Conservation (phyloP, 2,329 filamentous ascomycete species). For the Sporothrix protearum region DNA sequence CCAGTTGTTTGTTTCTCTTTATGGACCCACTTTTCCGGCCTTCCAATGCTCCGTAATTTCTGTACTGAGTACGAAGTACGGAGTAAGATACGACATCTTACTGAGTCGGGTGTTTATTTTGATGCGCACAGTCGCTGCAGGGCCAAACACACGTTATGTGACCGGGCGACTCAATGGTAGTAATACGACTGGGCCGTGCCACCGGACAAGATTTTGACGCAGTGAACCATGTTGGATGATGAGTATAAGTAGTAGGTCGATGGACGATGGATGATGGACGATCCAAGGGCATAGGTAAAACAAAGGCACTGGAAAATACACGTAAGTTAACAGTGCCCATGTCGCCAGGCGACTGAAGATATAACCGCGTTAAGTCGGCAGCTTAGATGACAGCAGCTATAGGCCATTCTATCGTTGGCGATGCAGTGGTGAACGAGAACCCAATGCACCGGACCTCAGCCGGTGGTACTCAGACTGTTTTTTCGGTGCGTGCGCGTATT, state of each 20-base stretch:
- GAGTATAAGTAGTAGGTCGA: neutral
- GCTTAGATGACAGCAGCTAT: neutral
- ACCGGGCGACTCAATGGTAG: neutral
- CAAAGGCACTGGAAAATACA: neutral
- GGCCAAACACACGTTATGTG: neutral
- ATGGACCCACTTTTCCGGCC: neutral
- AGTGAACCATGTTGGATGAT: neutral
- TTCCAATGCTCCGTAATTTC: neutral
- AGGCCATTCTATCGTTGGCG: neutral
- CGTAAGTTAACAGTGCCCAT: neutral
- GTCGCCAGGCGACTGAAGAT: neutral
- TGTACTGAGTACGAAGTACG: no score
- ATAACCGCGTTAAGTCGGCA: neutral
- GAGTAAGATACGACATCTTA: no score
- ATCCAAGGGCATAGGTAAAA: no score
- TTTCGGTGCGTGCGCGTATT: neutral
- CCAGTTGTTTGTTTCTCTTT: slow-evolving; percentile 10
- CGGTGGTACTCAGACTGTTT: neutral
- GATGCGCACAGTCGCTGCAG: neutral
- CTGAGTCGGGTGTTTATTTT: neutral
- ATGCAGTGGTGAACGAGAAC: neutral
- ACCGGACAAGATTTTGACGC: slow-evolving; percentile 2
- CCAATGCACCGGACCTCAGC: neutral
- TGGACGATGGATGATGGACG: no score
- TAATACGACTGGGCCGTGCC: neutral